phyloP scores from a whole-genome alignment of 495 filamentous ascomycete species.

The Rusavskia elegans region DNA sequence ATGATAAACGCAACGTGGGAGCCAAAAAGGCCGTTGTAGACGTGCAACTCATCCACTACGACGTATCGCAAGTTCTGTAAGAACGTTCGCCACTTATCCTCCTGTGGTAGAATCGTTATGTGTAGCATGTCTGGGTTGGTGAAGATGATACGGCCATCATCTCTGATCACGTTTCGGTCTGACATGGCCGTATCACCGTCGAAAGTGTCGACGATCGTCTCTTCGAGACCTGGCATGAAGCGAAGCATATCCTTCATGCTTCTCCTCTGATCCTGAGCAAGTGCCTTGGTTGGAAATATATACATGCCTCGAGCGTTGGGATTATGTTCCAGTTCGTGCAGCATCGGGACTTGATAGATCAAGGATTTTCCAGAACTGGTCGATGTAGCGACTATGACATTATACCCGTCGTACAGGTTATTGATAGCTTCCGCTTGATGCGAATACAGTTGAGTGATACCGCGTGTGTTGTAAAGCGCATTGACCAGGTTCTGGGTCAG shows the following conservation, averaged over 20 bases:
- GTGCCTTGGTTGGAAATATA: conserved; percentile 94
- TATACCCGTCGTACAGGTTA: conserved; percentile 59
- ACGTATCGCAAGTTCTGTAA: conserved; percentile 81
- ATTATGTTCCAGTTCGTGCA: conserved; percentile 75
- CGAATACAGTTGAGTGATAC: conserved; percentile 76
- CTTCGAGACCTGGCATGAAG: conserved; percentile 63
- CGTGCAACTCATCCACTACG: conserved; percentile 80
- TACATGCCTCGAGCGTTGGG: conserved; percentile 74
- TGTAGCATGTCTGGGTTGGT: conserved; percentile 99
- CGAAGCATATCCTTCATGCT: conserved; percentile 72
- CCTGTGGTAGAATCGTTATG: conserved; percentile 82
- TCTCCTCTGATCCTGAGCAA: conserved; percentile 87
- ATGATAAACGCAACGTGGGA: conserved; percentile 92
- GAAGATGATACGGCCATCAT: conserved; percentile 86
- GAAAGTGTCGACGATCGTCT: conserved; percentile 75
- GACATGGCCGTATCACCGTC: conserved; percentile 86
- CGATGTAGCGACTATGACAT: conserved; percentile 88
- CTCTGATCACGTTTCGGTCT: conserved; percentile 62
- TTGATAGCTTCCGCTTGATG: conserved; percentile 97
- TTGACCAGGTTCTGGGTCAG: conserved; percentile 87
- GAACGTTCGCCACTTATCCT: conserved; percentile 78
- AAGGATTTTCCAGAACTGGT: conserved; percentile 94
- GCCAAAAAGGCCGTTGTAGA: conserved; percentile 91
- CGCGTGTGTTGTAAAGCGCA: conserved; percentile 76
- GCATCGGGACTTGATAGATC: conserved; percentile 89